Base-by-base conservation (phyloP, 225 moss, liverwort and hornwort species). In the Straminergon stramineum region DNA sequence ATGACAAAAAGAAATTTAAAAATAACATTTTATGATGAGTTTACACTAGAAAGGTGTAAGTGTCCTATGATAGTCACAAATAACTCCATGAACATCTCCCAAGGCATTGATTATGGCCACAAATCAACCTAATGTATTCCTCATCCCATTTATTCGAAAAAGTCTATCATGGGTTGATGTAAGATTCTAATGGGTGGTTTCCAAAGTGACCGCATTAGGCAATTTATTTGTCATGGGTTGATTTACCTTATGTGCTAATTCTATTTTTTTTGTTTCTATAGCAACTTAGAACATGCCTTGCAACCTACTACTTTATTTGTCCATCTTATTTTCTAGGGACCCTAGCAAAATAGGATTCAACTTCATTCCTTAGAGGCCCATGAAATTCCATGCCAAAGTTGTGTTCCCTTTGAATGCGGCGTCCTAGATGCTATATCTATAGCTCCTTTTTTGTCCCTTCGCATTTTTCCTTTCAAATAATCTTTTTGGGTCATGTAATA, bases 321-420 rank as follows among this genome's bases (percentile, higher is more conserved):
- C 19, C 5, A 21, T 75, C 76, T 52, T 76, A 52, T 32, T 76
- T 76, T 34, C 20, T 52, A 19, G 52, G 21, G 9, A 2, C 20
- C 48, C 5, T 34, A 32, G 2, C 21, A 20, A 76, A 52, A 76
- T 20, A 34, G 51, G 32, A 52, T 21, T 11, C 52, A 76, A 76
- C 12, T 76, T 76, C 13, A 34, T 20, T 45, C 7, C 7, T 0
- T 52, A 0, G 75, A 20, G 11, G 18, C 7, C 0, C 0, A 0
- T 0, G 1, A 51, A 75, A 75, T 76, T 34, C 21, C 9, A 76
- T 53, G 14, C 13, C 21, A 52, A 13, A 52, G 8, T 0, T 0
- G 0, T 11, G 0, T 2, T 7, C 11, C 19, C 5, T 75, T 0
- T 75, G 1, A 12, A 32, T 32, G 32, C 52, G 8, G 52, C 0